Evolutionary conservation across 805 yeast species (phyloP), one percentile per base, ranked within the genome.

Genomic region (Metschnikowia gelsemii): DNA sequence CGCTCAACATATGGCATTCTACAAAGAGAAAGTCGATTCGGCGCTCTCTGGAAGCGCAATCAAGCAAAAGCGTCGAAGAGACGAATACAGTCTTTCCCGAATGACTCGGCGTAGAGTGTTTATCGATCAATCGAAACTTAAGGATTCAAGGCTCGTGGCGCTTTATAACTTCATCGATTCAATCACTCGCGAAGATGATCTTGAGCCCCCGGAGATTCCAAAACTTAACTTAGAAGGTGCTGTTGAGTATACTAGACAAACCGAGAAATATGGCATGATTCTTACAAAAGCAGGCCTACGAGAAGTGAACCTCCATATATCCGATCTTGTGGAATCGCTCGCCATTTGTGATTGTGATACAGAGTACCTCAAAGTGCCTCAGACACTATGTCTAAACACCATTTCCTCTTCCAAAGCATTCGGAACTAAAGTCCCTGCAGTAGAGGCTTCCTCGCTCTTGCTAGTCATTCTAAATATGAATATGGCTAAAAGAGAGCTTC

Each of bases 401-500:
- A 38, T 73, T 38, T 13, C 33, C 45, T 17, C 58, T 58, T 5
- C 40, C 34, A 12, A 56, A 50, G 9, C 18, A 11, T 2, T 17
- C 9, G 20, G 19, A 16, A 14, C 38, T 14, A 13, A 25, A 11
- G 20, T 36, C 22, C 58, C 57, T 32, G 63, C 67, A 5, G 50
- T 64, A 18, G 23, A 48, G 27, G 68, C 77, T 1, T 56, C 70
- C 2, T 56, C 63, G 3, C 46, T 72, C 3, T 56, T 76, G 4
- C 56, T 79, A 33, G 48, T 58, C 3, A 59, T 76, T 1, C 64
- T 79, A 40, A 66, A 68, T 21, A 52, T 75, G 12, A 61, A 63
- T 25, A 52, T 68, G 30, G 45, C 54, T 2, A 79, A 77, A 38
- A 73, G 72, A 43, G 61, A 58, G 28, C 51, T 82, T 3, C 70